These are phyloP conservation scores for Boletus sp. DNA, from an alignment of 1,284 basidiomycete genomes.

Conservation along the genomic window DNA sequence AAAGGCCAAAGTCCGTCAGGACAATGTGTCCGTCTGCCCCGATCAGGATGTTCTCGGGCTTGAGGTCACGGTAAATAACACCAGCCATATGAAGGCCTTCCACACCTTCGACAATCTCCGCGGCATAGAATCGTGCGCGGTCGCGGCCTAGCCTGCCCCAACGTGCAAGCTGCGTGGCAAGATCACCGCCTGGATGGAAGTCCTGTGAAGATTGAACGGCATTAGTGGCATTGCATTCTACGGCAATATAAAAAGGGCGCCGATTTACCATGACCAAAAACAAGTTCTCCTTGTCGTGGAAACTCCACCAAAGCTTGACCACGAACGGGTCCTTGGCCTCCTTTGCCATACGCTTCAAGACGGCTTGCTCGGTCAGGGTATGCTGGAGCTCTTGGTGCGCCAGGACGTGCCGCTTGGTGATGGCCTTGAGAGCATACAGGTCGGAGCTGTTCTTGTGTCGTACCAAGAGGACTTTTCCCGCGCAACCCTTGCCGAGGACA, in stretches of 20 bases:
- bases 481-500: conserved; percentile 95
- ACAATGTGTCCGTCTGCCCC: conserved; percentile 94
- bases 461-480: conserved; percentile 91
- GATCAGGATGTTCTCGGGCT: conserved; percentile 95
- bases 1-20: conserved; percentile 93
- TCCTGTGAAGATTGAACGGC: conserved; percentile 54
- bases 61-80: conserved; percentile 89
- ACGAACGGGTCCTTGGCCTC: conserved; percentile 88
- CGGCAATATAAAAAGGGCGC: conserved; percentile 26
- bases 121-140: conserved; percentile 93
- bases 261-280: conserved; percentile 82
- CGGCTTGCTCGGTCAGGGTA: conserved; percentile 93
- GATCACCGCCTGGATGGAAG: conserved; percentile 95
- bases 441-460: conserved; percentile 71
- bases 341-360: conserved; percentile 87
- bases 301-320: conserved; percentile 93
- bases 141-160: conserved; percentile 93
- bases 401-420: conserved; percentile 94
- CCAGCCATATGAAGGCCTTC: conserved; percentile 89
- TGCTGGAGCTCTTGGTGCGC: conserved; percentile 96
- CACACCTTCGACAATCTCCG: conserved; percentile 94
- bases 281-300: conserved; percentile 94
- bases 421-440: conserved; percentile 93
- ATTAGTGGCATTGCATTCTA: conserved; percentile 14
- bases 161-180: conserved; percentile 94